phyloP scores from a whole-genome alignment of 495 filamentous ascomycete species.

The Xylaria cubensis region DNA sequence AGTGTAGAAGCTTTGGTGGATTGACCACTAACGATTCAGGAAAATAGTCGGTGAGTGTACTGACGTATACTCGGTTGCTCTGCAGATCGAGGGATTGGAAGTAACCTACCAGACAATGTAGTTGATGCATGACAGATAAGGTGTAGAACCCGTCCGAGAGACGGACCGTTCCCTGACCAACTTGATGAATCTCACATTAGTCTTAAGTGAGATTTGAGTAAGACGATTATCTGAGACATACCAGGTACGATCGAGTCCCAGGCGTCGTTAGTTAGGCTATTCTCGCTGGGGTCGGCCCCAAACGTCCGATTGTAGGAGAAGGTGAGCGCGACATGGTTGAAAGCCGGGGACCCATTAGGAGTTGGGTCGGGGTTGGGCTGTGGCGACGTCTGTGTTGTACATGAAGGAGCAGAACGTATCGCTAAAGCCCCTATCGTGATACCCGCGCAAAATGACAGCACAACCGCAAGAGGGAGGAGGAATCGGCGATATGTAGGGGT shows the following conservation, averaged over 20 bases:
- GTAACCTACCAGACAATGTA: conserved; percentile 32
- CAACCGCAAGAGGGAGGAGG: background rate
- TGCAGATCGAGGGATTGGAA: background rate
- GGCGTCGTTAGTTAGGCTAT: background rate
- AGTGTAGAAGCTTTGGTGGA: conserved; percentile 8
- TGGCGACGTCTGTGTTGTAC: background rate
- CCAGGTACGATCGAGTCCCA: conserved; percentile 8
- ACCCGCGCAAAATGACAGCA: background rate
- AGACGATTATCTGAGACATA: background rate
- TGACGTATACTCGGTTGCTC: background rate
- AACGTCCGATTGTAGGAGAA: conserved; percentile 9
- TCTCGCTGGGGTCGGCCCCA: conserved; percentile 3
- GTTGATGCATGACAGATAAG: conserved; percentile 31
- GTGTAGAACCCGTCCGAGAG: conserved; percentile 23
- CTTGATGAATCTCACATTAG: background rate
- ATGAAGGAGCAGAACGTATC: background rate
- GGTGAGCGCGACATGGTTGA: background rate
- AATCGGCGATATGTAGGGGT: background rate
- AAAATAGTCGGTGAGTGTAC: conserved; percentile 1
- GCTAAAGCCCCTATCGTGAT: background rate
- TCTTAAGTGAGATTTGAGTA: background rate
- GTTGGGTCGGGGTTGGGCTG: background rate
- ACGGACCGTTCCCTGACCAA: background rate
- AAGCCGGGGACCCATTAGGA: background rate
- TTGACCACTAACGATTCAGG: conserved; percentile 5